phyloP scores from a whole-genome alignment of 2,329 filamentous ascomycete genomes.

The Cercospora sp. region DNA sequence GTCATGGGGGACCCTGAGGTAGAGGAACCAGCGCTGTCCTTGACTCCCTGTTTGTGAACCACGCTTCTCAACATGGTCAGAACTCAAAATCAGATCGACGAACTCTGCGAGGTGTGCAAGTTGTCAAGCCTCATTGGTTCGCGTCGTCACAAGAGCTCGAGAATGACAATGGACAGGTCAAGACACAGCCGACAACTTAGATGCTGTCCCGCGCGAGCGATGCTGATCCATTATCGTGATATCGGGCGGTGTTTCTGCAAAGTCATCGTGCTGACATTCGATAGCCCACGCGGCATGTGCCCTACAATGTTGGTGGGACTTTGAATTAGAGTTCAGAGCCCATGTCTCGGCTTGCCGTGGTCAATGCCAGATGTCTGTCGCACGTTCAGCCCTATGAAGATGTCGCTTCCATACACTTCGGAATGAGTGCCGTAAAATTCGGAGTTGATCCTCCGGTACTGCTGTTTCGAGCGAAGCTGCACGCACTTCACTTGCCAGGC shows the following conservation, averaged over 20 bases:
- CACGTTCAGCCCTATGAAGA: slow-evolving; percentile 1
- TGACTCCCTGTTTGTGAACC: background rate
- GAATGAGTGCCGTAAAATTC: background rate
- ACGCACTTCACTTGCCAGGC: background rate
- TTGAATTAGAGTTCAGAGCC: background rate
- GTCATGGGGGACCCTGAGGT: background rate
- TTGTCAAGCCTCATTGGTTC: background rate
- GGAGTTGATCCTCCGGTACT: background rate
- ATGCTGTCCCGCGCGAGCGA: background rate
- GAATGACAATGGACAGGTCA: background rate
- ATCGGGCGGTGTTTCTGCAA: background rate
- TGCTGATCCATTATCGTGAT: background rate
- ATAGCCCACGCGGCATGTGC: background rate
- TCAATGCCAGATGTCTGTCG: background rate
- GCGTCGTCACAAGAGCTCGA: background rate
- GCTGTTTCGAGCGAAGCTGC: background rate
- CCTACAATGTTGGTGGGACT: slow-evolving; percentile 2
- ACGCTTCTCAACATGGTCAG: background rate
- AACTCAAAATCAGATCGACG: background rate
- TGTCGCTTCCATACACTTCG: background rate
- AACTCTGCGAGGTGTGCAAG: background rate
- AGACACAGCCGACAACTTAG: background rate
- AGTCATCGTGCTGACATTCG: background rate
- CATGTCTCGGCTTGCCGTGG: background rate
- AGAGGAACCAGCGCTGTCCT: background rate